Conservation (phyloP, 208 protist genomes). For the Endotrypanum monterogeii region DNA sequence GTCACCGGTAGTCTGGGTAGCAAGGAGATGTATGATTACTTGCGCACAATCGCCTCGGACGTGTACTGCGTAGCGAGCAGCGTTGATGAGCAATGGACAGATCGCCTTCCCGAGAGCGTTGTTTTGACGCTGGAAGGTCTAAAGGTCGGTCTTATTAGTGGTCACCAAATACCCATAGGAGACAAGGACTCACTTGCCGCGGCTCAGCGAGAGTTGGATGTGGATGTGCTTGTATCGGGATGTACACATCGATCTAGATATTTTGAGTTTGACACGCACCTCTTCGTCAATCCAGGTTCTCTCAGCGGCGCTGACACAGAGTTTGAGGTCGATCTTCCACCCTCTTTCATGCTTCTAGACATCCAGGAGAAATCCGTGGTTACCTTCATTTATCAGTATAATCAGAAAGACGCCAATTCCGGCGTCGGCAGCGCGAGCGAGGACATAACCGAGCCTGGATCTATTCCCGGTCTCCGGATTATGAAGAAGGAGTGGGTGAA, state of each 20-base stretch:
- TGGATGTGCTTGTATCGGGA: constrained; percentile 97
- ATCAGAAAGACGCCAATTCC: constrained; percentile 18
- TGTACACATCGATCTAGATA: constrained; percentile 93
- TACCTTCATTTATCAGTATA: constrained; percentile 76
- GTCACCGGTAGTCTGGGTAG: constrained; percentile 98
- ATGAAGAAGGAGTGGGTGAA: constrained; percentile 80
- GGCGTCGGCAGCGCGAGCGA: constrained; percentile 11
- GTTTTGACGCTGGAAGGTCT: constrained; percentile 96
- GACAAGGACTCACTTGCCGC: constrained; percentile 94
- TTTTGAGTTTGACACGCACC: constrained; percentile 94
- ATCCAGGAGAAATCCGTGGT: constrained; percentile 87
- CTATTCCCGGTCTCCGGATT: constrained; percentile 42
- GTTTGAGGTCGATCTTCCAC: constrained; percentile 65
- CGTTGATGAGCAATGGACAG: constrained; percentile 86
- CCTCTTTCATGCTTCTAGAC: constrained; percentile 98
- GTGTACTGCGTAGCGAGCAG: constrained; percentile 98
- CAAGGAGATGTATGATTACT: constrained; percentile 96
- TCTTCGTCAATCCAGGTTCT: constrained; percentile 99
- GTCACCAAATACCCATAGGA: constrained; percentile 96
- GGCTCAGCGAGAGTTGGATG: constrained; percentile 96
- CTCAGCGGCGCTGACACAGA: constrained; percentile 96
- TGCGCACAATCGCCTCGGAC: constrained; percentile 93
- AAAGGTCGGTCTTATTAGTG: constrained; percentile 97
- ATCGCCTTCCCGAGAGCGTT: constrained; percentile 87
- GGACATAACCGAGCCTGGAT: constrained; percentile 11